A percentile compares a stretch with the other conserved stretches of the same genome.
phyloP scores from a whole-genome alignment of 108 stramenopile genomes.

The Pseudonitzschia multistriata region DNA sequence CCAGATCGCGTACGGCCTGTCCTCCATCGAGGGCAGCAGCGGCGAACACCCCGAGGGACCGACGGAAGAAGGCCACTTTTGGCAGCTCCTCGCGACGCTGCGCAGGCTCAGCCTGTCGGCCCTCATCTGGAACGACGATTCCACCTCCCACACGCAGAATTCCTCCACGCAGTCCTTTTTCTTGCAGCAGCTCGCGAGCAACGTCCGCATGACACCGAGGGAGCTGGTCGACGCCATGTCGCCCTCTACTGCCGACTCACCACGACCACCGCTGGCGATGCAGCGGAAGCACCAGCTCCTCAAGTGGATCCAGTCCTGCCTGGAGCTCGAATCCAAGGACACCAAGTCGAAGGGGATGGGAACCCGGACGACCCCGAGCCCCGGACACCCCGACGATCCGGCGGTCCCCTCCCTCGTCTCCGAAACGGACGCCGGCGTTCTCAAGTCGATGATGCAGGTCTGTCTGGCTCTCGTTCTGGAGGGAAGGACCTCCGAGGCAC shows the following conservation, averaged over 20 bases:
- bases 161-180: not conserved
- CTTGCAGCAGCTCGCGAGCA: slow-evolving; percentile 23
- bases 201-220: slow-evolving; percentile 35
- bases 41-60: not conserved
- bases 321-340: slow-evolving; percentile 21
- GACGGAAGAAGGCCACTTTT: slow-evolving; percentile 58
- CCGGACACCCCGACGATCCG: slow-evolving; percentile 16
- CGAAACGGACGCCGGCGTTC: slow-evolving; percentile 21
- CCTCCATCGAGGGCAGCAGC: not conserved
- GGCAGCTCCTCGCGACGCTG: slow-evolving; percentile 51
- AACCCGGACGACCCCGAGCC: not conserved
- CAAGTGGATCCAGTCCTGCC: slow-evolving; percentile 61
- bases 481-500: slow-evolving; percentile 52
- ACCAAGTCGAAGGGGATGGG: slow-evolving; percentile 1
- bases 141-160: slow-evolving; percentile 25
- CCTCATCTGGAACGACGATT: slow-evolving; percentile 54
- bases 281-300: slow-evolving; percentile 49
- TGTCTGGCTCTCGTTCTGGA: slow-evolving; percentile 55
- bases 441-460: slow-evolving; percentile 48
- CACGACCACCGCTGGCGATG: slow-evolving; percentile 26
- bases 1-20: not conserved
- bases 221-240: slow-evolving; percentile 40
- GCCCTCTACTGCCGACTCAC: not conserved
- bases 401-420: slow-evolving; percentile 14
- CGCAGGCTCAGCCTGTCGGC: slow-evolving; percentile 48